A percentile compares a stretch with the other conserved stretches of the same genome.
These are phyloP conservation scores for Cutaneotrichosporon cavernicola DNA, from an alignment of 1,284 basidiomycete genomes.

Conservation along the genomic window DNA sequence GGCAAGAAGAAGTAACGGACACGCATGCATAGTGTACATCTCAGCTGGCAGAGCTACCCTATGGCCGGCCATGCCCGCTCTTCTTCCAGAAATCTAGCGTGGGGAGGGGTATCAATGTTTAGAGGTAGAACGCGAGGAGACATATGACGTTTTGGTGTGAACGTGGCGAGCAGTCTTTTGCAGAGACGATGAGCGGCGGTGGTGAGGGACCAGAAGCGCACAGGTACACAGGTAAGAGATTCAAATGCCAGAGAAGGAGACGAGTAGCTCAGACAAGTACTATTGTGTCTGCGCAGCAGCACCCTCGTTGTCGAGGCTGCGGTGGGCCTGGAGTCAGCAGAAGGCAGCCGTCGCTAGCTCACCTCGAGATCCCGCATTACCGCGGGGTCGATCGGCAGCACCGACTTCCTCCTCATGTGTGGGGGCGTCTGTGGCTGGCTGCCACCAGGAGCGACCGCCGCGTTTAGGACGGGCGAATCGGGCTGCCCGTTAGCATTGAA, in stretches of 20 bases:
- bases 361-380: conserved; percentile 85
- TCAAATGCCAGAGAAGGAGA: conserved; percentile 16
- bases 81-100: conserved; percentile 7
- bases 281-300: conserved; percentile 9
- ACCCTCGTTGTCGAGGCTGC: conserved; percentile 27
- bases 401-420: conserved; percentile 43
- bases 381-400: conserved; percentile 70
- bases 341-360: conserved; percentile 52
- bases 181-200: background rate
- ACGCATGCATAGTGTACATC: conserved; percentile 32
- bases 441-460: background rate
- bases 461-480: conserved; percentile 11
- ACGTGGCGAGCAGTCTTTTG: background rate
- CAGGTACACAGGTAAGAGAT: conserved; percentile 13
- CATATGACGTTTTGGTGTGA: conserved; percentile 15
- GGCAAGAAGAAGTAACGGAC: conserved; percentile 7
- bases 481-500: conserved; percentile 9
- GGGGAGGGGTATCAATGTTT: conserved; percentile 17
- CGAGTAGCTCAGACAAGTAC: background rate
- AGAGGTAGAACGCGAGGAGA: conserved; percentile 3
- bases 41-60: conserved; percentile 13
- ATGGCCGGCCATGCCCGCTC: conserved; percentile 11
- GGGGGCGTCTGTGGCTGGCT: conserved; percentile 20
- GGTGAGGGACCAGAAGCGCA: background rate
- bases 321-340: conserved; percentile 24